A percentile compares a stretch with the other conserved stretches of the same genome.
phyloP scores from a whole-genome alignment of 2,329 filamentous ascomycete species.

The Sphaerulina vaccinii region DNA sequence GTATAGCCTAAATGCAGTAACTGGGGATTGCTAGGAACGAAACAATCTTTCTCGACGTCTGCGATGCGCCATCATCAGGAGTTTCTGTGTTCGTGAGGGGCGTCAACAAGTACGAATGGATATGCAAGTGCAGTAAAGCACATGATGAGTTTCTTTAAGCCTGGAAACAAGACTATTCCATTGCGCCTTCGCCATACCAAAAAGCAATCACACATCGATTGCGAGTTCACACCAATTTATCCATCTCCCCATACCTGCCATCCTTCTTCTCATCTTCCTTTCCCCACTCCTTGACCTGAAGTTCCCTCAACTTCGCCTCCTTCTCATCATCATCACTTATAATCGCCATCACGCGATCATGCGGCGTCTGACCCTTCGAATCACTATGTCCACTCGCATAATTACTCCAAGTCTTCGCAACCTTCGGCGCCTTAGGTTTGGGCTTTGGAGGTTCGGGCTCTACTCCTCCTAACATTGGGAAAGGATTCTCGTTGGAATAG shows the following conservation, averaged over 20 bases:
- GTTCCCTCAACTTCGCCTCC: conserved; percentile 31
- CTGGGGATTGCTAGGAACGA: too few relatives aligned
- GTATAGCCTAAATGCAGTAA: too few relatives aligned
- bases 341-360: conserved; percentile 37
- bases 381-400: conserved; percentile 31
- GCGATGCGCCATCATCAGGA: too few relatives aligned
- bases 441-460: conserved; percentile 31
- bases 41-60: too few relatives aligned
- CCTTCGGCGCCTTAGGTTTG: conserved; percentile 28
- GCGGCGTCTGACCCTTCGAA: conserved; percentile 27
- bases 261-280: conserved; percentile 27
- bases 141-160: background rate
- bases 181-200: background rate
- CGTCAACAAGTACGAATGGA: too few relatives aligned
- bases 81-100: too few relatives aligned
- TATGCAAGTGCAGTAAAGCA: too few relatives aligned
- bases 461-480: conserved; percentile 36
- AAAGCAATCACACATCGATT: background rate
- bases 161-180: background rate
- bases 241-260: conserved; percentile 9
- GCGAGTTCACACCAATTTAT: conserved; percentile 4
- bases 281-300: conserved; percentile 26
- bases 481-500: conserved; percentile 37
- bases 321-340: conserved; percentile 35
- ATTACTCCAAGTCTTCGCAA: conserved; percentile 31